Base-by-base conservation (phyloP, 2,329 filamentous ascomycete species). In the Botrytis sinoallii region DNA sequence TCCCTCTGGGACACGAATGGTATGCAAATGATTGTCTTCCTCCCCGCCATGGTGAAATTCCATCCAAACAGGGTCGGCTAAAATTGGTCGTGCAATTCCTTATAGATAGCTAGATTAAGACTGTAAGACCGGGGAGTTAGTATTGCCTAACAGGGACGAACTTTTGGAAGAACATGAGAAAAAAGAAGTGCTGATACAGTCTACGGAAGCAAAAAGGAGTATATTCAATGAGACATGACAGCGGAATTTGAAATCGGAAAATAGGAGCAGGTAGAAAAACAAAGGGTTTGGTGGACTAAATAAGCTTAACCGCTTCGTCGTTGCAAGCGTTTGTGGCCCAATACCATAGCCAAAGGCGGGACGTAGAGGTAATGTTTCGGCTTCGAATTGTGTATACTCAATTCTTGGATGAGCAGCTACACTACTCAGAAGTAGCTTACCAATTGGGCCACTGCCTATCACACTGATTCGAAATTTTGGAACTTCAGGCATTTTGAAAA, bases 331-430 rank as follows among this genome's bases (percentile, higher is more conserved):
- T 57, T 68, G 61, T 18, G 70, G 73, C 6, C 70, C 73, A 32
- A 73, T 71, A 16, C 73, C 73, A 72, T 72, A 75, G 14, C 70
- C 73, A 59, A 74, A 75, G 6, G 66, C 74, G 14, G 70, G 70
- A 35, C 74, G 70, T 5, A 74, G 60, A 38, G 73, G 66, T 16
- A 74, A 59, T 44, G 74, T 74, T 52, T 75, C 70, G 59, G 70
- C 60, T 38, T 75, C 73, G 25, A 46, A 74, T 71, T 70, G 52
- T 35, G 48, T 42, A 42, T 74, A 73, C 35, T 59, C 55, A 46
- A 75, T 72, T 6, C 69, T 57, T 32, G 74, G 74, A 70, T 75
- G 72, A 9, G 63, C 32, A 25, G 55, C 29, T 46, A 74, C 72
- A 18, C 72, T 70, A 60, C 57, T 60, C 35, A 75, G 29, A 7